Percentiles rank a stretch among this genome's conserved stretches.
Evolutionary conservation across 805 yeast genomes (phyloP).

Genomic region (Myxozyma mucilagina): DNA sequence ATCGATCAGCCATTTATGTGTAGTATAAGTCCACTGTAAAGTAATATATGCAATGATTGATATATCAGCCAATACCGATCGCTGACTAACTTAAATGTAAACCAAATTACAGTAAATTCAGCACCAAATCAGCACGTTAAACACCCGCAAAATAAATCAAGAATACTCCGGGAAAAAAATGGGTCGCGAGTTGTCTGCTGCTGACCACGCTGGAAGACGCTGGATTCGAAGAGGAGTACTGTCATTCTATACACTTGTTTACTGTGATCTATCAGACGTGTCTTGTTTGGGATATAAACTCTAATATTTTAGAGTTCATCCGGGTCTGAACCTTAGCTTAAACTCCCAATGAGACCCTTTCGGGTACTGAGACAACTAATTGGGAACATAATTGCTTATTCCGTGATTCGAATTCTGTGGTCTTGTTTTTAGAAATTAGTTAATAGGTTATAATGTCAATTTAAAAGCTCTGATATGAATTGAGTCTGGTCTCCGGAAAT

Average conservation of each 20-base stretch:
- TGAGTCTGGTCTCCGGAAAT: neutral
- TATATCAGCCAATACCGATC: neutral
- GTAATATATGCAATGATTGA: neutral
- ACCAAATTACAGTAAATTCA: neutral
- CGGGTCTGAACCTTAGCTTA: neutral
- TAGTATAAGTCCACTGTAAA: neutral
- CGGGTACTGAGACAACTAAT: neutral
- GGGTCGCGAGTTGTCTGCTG: neutral
- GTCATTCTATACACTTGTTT: neutral
- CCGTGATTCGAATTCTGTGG: neutral
- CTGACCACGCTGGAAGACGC: slow-evolving; percentile 13
- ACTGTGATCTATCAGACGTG: neutral
- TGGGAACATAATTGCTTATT: neutral
- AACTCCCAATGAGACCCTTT: neutral
- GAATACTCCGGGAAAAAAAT: neutral
- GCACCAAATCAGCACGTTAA: neutral
- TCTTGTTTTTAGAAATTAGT: too few relatives aligned
- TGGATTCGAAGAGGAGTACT: neutral
- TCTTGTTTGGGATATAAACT: neutral
- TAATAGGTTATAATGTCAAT: too few relatives aligned
- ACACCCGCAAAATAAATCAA: neutral
- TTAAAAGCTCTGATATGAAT: too few relatives aligned
- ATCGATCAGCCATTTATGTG: slow-evolving; percentile 85
- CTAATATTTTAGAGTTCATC: neutral
- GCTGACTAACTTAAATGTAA: neutral